phyloP scores from a whole-genome alignment of 768 basidiomycete species.

The Tephrocybe sp. region DNA sequence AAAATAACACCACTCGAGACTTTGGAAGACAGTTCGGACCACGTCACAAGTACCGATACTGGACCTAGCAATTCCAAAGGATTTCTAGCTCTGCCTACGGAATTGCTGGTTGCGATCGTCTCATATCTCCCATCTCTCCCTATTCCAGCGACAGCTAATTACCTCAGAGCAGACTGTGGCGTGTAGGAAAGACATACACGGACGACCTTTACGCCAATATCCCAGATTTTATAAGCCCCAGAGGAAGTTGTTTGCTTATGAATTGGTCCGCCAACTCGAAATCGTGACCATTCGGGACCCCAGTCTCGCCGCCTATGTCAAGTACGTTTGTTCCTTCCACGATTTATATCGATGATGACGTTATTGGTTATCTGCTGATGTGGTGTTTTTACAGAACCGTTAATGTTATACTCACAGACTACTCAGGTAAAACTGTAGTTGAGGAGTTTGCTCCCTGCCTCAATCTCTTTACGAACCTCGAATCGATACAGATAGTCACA shows the following conservation, averaged over 20 bases:
- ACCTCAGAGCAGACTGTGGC: not conserved
- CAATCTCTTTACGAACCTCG: constrained; percentile 21
- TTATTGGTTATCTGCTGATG: not conserved
- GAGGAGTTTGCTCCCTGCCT: constrained; percentile 24
- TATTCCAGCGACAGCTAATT: constrained; percentile 6
- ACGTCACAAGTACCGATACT: no score
- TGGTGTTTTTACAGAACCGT: constrained; percentile 11
- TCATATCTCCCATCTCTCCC: constrained; percentile 15
- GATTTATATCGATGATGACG: no score
- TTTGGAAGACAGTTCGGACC: no score
- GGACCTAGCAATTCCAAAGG: constrained; percentile 24
- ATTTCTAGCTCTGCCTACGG: constrained; percentile 22
- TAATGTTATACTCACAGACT: constrained; percentile 19
- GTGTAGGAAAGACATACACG: constrained; percentile 18
- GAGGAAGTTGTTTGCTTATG: constrained; percentile 9
- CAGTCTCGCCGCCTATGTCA: constrained; percentile 19
- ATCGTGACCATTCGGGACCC: constrained; percentile 25
- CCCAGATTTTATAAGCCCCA: not conserved
- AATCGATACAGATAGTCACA: constrained; percentile 18
- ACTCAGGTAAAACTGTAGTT: constrained; percentile 12
- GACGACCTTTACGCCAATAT: not conserved
- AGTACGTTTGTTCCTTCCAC: no score
- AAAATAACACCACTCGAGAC: no score
- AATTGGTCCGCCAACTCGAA: constrained; percentile 21
- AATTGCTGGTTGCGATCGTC: constrained; percentile 24